These are phyloP conservation scores for Eragrostis tef DNA, from an alignment of 202 grass and related monocot genomes.

Conservation along the genomic window DNA sequence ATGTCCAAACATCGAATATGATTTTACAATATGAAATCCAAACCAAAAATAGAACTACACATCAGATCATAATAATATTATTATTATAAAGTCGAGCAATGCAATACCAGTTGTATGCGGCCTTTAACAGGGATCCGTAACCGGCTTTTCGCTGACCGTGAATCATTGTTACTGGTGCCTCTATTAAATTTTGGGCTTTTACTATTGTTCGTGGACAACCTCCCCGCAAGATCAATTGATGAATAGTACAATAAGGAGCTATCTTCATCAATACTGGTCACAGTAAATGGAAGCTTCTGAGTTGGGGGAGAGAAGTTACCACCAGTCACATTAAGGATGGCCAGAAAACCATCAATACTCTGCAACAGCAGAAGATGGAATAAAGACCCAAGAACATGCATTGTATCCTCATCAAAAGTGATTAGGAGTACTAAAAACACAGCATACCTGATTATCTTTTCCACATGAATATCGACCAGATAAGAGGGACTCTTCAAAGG, in stretches of 20 bases:
- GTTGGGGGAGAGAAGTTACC: constrained; percentile 84
- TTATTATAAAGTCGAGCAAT: constrained; percentile 44
- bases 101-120: constrained; percentile 82
- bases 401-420: constrained; percentile 16
- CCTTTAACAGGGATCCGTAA: constrained; percentile 91
- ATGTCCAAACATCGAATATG: constrained; percentile 26
- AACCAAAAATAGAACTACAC: neutral
- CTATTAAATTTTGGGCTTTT: constrained; percentile 67
- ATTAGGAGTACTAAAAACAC: neutral
- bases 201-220: constrained; percentile 59
- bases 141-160: constrained; percentile 70
- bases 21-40: constrained; percentile 7
- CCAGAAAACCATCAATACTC: constrained; percentile 94
- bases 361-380: constrained; percentile 50
- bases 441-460: constrained; percentile 73
- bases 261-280: constrained; percentile 85
- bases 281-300: constrained; percentile 91
- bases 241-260: constrained; percentile 87
- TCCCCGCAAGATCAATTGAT: constrained; percentile 74
- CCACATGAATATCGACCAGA: constrained; percentile 89
- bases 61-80: neutral
- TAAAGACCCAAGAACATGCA: constrained; percentile 19
- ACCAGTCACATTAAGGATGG: constrained; percentile 81
- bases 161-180: constrained; percentile 70
- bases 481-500: constrained; percentile 97